These are phyloP conservation scores for Yarrowia porcina DNA, from an alignment of 805 yeast species.

Conservation along the genomic window DNA sequence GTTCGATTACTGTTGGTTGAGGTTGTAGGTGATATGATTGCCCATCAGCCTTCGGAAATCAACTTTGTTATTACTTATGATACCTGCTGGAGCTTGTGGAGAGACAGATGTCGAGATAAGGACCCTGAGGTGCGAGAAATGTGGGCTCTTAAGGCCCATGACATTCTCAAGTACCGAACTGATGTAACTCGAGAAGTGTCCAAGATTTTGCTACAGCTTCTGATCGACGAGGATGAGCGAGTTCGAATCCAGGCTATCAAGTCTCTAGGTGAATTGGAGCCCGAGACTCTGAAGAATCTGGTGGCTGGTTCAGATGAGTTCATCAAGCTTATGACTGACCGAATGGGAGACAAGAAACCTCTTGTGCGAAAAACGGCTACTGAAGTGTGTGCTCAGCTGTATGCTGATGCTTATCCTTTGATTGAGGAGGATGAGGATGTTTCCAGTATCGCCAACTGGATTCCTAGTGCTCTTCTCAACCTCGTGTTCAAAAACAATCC, in stretches of 20 bases:
- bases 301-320: slow-evolving; percentile 33
- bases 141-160: slow-evolving; percentile 64
- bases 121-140: slow-evolving; percentile 59
- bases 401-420: slow-evolving; percentile 39
- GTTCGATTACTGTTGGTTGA: slow-evolving; percentile 67
- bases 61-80: slow-evolving; percentile 58
- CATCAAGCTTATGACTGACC: slow-evolving; percentile 47
- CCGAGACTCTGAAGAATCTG: slow-evolving; percentile 47
- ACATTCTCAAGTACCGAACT: slow-evolving; percentile 45
- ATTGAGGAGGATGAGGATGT: slow-evolving; percentile 40
- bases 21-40: slow-evolving; percentile 65
- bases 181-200: slow-evolving; percentile 37
- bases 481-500: slow-evolving; percentile 72
- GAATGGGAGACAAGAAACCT: slow-evolving; percentile 67
- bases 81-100: slow-evolving; percentile 66
- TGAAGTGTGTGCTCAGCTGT: slow-evolving; percentile 52
- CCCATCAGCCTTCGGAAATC: slow-evolving; percentile 47
- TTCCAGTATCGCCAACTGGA: slow-evolving; percentile 43
- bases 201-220: slow-evolving; percentile 55
- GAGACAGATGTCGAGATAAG: slow-evolving; percentile 68
- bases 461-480: slow-evolving; percentile 65
- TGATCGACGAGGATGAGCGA: slow-evolving; percentile 70
- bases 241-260: slow-evolving; percentile 64
- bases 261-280: slow-evolving; percentile 46
- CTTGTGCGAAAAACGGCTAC: slow-evolving; percentile 63